Percentiles rank a stretch among this genome's conserved stretches.
These are phyloP conservation scores for Aspergillus costaricaensis DNA, from an alignment of 2,329 filamentous ascomycete genomes.

Conservation along the genomic window DNA sequence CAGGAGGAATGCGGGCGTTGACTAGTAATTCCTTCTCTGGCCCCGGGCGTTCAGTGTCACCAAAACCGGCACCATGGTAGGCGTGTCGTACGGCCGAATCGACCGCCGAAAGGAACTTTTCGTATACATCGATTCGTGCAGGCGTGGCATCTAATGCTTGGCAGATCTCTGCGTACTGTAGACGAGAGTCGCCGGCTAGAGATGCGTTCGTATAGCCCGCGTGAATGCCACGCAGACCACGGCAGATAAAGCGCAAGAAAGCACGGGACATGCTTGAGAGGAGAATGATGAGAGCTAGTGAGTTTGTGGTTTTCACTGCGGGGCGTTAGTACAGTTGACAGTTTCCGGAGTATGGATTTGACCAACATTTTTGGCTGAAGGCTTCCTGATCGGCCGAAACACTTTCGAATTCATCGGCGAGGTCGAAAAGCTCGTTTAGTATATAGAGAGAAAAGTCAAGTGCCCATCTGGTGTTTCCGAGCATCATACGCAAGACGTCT, in stretches of 20 bases:
- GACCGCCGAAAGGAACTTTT: slow-evolving; percentile 66
- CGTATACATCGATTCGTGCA: slow-evolving; percentile 63
- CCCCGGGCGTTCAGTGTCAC: slow-evolving; percentile 48
- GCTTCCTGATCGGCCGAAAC: slow-evolving; percentile 36
- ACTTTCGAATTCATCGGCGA: slow-evolving; percentile 43
- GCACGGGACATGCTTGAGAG: slow-evolving; percentile 74
- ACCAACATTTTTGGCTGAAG: slow-evolving; percentile 40
- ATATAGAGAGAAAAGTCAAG: slow-evolving; percentile 64
- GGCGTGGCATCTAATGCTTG: slow-evolving; percentile 54
- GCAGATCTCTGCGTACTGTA: slow-evolving; percentile 57
- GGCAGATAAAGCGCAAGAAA: slow-evolving; percentile 69
- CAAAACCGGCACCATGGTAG: slow-evolving; percentile 51
- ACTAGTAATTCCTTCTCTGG: slow-evolving; percentile 58
- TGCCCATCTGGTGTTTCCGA: slow-evolving; percentile 77
- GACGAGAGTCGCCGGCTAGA: slow-evolving; percentile 39
- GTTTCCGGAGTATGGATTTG: not conserved
- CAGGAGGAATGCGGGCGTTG: slow-evolving; percentile 53
- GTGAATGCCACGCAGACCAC: slow-evolving; percentile 61
- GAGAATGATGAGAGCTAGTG: slow-evolving; percentile 56
- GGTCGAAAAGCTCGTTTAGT: slow-evolving; percentile 54
- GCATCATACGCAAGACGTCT: slow-evolving; percentile 72
- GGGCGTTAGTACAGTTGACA: slow-evolving; percentile 6
- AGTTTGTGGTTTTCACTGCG: slow-evolving; percentile 40
- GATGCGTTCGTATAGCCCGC: slow-evolving; percentile 44
- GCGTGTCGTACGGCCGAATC: slow-evolving; percentile 64